These are phyloP conservation scores for Colletotrichum cordylinicola DNA, from an alignment of 2,329 filamentous ascomycete species.

Conservation along the genomic window DNA sequence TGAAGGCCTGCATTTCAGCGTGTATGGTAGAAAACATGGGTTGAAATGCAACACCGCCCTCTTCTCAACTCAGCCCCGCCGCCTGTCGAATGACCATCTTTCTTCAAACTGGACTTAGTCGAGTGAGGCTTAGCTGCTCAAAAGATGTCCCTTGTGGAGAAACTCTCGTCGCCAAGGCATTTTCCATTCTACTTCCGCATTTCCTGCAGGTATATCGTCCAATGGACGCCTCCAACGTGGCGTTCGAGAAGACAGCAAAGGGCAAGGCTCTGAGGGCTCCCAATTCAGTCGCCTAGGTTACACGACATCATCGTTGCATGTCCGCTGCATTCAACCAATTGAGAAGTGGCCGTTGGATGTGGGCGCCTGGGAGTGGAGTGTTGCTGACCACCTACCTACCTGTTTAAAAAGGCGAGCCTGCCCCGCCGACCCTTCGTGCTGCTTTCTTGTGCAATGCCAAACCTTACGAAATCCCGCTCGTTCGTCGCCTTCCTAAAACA, in stretches of 20 bases:
- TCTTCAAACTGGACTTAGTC: accelerated
- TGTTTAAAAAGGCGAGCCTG: not conserved
- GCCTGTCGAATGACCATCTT: accelerated
- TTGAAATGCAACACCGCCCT: no score
- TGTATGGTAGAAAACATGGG: no score
- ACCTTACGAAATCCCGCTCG: accelerated
- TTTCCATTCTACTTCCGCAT: accelerated
- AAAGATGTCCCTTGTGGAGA: accelerated
- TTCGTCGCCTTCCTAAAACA: accelerated
- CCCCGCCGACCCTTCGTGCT: not conserved
- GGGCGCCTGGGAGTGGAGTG: not conserved
- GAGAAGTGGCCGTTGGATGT: not conserved
- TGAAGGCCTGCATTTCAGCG: no score
- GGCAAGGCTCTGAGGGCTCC: not conserved
- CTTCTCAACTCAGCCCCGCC: no score
- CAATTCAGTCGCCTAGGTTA: accelerated
- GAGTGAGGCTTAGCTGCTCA: accelerated
- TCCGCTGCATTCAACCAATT: accelerated
- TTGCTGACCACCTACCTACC: not conserved
- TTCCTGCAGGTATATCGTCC: accelerated
- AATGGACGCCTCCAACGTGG: not conserved
- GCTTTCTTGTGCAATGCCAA: not conserved
- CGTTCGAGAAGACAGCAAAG: not conserved
- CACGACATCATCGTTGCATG: accelerated
- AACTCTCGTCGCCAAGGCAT: accelerated